Percentiles rank a stretch among this genome's conserved stretches.
Conservation (phyloP, 495 filamentous ascomycete species). For the Xylaria scruposa region DNA sequence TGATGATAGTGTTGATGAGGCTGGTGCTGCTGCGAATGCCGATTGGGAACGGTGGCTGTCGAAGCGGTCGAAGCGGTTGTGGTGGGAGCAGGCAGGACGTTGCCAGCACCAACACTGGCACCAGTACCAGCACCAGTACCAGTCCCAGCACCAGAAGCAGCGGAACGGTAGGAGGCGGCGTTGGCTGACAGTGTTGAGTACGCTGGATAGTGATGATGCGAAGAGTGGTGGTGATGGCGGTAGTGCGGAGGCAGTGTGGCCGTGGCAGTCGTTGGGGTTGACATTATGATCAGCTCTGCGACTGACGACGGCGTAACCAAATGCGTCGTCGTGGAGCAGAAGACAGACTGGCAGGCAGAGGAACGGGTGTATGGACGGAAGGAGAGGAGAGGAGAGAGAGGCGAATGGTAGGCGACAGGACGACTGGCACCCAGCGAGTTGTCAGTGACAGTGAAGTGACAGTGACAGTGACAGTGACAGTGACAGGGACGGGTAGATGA, state of each 20-base stretch:
- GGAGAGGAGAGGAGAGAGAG: conserved; percentile 6
- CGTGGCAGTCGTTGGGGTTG: conserved; percentile 82
- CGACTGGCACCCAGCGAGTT: not conserved
- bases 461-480: conserved; percentile 5
- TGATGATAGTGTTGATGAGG: conserved; percentile 16
- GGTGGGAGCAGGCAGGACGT: conserved; percentile 53
- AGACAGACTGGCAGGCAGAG: conserved; percentile 12
- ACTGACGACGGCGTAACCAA: conserved; percentile 14
- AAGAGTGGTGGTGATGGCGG: conserved; percentile 64
- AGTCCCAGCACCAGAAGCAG: conserved; percentile 33
- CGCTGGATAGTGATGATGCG: conserved; percentile 69
- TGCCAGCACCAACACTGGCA: conserved; percentile 32
- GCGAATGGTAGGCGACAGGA: not conserved
- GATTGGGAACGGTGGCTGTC: conserved; percentile 29
- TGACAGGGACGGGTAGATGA: not conserved
- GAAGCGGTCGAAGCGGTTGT: conserved; percentile 56
- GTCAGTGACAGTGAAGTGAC: conserved; percentile 10
- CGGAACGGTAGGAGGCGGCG: conserved; percentile 58
- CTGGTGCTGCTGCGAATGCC: conserved; percentile 45
- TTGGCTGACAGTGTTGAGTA: conserved; percentile 44
- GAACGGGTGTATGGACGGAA: not conserved
- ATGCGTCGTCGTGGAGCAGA: conserved; percentile 17
- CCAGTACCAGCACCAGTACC: conserved; percentile 16
- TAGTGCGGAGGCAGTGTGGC: conserved; percentile 70
- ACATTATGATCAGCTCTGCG: conserved; percentile 61